Evolutionary conservation across 768 basidiomycete species (phyloP), one percentile per base, ranked within the genome.

Genomic region (Podaxis mareebaensis): DNA sequence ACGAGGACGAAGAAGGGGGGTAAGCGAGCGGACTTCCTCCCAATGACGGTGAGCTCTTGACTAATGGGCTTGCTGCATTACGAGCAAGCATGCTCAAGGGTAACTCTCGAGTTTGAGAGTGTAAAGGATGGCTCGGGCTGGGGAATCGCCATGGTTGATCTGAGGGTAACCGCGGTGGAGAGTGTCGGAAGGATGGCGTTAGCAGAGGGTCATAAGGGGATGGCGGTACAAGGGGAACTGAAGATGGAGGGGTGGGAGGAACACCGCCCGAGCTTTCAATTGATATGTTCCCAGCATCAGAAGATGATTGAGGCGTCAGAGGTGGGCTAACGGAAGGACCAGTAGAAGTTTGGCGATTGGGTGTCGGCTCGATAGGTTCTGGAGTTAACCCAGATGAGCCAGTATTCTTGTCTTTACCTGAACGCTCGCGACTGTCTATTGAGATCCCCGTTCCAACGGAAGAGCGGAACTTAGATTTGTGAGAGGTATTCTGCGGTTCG

Each of bases 141-240:
- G 89, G 85, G 70, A 87, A 91, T 40, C 89, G 85, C 91, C 91
- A 93, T 2, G 91, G 91, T 64, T 92, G 91, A 67, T 91, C 88
- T 17, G 87, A 90, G 5, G 90, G 89, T 24, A 88, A 83, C 10
- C 85, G 88, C 0, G 87, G 83, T 17, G 90, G 88, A 10, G 89
- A 91, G 73, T 92, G 90, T 42, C 89, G 85, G 73, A 92, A 92
- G 3, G 90, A 83, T 0, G 91, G 91, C 0, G 91, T 91, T 38
- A 83, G 77, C 13, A 85, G 79, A 39, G 91, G 91, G 70, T 93
- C 83, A 63, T 92, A 93, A 2, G 91, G 91, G 4, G 91, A 92
- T 68, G 85, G 79, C 7, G 88, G 86, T 53, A 87, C 76, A 60
- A 77, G 64, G 5, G 75, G 73, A 49, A 66, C 63, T 17, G 74